A percentile compares a stretch with the other conserved stretches of the same genome.
Evolutionary conservation across 192 early-diverging fungal species (phyloP).

Genomic region (Backusella sp.): DNA sequence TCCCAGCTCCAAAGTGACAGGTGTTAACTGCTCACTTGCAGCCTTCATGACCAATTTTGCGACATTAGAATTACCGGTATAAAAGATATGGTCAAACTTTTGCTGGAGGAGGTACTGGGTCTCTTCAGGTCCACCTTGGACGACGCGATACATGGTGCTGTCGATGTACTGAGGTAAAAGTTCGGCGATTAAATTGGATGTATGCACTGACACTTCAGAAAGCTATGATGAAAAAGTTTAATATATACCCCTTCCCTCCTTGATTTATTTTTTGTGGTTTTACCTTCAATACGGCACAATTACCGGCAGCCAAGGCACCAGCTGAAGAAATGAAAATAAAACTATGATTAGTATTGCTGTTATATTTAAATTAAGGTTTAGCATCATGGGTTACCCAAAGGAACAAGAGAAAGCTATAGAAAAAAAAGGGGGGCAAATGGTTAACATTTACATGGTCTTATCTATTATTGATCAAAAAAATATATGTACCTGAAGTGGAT

Average conservation of each 20-base stretch:
- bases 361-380: background rate
- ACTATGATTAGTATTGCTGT: background rate
- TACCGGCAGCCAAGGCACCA: constrained; percentile 91
- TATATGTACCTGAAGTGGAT: constrained; percentile 41
- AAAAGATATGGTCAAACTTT: constrained; percentile 90
- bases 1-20: constrained; percentile 91
- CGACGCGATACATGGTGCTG: constrained; percentile 55
- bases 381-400: background rate
- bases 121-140: constrained; percentile 78
- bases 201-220: constrained; percentile 76
- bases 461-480: background rate
- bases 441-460: background rate
- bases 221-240: constrained; percentile 38
- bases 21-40: constrained; percentile 82
- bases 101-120: constrained; percentile 71
- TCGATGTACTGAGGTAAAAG: constrained; percentile 81
- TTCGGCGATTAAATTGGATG: constrained; percentile 59
- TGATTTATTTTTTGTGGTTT: background rate
- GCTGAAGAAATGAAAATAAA: constrained; percentile 17
- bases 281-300: constrained; percentile 67
- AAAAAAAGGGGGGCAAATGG: background rate
- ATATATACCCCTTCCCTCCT: background rate
- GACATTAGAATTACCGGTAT: constrained; percentile 81
- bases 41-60: constrained; percentile 81
- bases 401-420: constrained; percentile 12